Percentiles rank a stretch among this genome's conserved stretches.
phyloP scores from a whole-genome alignment of 2,329 filamentous ascomycete species.

The Sporothrix schenckii region DNA sequence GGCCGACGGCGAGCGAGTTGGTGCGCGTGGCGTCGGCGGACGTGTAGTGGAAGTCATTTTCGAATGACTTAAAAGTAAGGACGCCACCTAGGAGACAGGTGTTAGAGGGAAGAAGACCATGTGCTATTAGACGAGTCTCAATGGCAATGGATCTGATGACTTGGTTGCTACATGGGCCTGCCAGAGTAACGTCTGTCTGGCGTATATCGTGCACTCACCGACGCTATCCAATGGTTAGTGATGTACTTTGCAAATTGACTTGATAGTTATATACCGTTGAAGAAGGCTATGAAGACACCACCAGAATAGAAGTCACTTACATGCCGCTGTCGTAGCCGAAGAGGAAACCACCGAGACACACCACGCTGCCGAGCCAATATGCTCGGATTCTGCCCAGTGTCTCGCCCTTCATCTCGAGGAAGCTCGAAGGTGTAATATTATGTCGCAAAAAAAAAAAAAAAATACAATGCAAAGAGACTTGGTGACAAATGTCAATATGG shows the following conservation, averaged over 20 bases:
- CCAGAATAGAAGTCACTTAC: slow-evolving; percentile 1
- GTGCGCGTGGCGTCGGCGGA: background rate
- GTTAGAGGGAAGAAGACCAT: background rate
- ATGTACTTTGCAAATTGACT: background rate
- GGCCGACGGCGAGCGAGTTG: slow-evolving; percentile 67
- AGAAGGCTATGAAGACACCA: background rate
- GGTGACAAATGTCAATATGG: background rate
- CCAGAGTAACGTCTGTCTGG: background rate
- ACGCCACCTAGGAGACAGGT: background rate
- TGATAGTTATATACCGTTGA: background rate
- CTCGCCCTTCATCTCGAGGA: slow-evolving; percentile 8
- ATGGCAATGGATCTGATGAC: background rate
- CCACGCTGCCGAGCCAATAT: slow-evolving; percentile 24
- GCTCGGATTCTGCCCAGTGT: slow-evolving; percentile 11
- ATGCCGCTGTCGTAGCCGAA: slow-evolving; percentile 29
- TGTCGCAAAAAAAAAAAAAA: background rate
- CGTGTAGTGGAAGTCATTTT: slow-evolving; percentile 36
- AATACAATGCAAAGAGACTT: background rate
- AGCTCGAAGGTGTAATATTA: background rate
- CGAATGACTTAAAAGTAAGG: slow-evolving; percentile 27
- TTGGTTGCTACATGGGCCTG: background rate
- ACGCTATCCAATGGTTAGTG: slow-evolving; percentile 11
- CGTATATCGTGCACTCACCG: slow-evolving; percentile 3
- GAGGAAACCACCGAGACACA: slow-evolving; percentile 25
- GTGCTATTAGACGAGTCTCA: background rate